Evolutionary conservation across 1,284 basidiomycete species (phyloP).

Genomic region (Mycena sp.): DNA sequence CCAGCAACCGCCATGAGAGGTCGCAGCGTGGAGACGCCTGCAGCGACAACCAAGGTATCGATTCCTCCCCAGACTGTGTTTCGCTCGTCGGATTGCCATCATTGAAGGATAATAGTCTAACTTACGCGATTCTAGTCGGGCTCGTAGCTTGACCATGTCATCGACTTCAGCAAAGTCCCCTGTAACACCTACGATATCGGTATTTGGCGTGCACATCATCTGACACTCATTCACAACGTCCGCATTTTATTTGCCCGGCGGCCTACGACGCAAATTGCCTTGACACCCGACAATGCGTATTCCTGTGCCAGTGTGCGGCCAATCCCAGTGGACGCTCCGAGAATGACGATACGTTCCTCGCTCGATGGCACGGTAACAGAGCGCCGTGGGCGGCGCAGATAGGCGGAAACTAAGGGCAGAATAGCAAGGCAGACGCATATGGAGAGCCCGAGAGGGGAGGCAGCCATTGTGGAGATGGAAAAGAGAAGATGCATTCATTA

Average conservation of each 20-base stretch:
- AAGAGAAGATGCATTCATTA: too few species aligned
- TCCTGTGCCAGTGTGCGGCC: constrained; percentile 77
- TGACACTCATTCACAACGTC: constrained; percentile 70
- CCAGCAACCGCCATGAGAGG: constrained; percentile 83
- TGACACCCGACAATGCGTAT: constrained; percentile 81
- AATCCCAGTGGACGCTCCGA: constrained; percentile 88
- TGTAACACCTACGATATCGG: constrained; percentile 51
- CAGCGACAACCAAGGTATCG: constrained; percentile 87
- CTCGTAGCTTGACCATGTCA: constrained; percentile 75
- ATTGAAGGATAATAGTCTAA: constrained; percentile 8
- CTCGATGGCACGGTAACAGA: constrained; percentile 15
- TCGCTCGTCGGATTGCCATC: not conserved
- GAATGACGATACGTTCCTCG: constrained; percentile 78
- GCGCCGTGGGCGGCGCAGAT: constrained; percentile 1
- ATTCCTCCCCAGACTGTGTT: constrained; percentile 79
- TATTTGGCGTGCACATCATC: not conserved
- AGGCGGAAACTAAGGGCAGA: not conserved
- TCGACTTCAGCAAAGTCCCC: constrained; percentile 77
- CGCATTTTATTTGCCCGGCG: constrained; percentile 68
- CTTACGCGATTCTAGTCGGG: constrained; percentile 65
- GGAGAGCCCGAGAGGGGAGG: too few species aligned
- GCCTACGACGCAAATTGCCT: constrained; percentile 77
- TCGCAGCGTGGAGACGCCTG: constrained; percentile 86
- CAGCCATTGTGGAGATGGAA: too few species aligned
- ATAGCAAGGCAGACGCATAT: not conserved